Percentiles rank a stretch among this genome's conserved stretches.
phyloP scores from a whole-genome alignment of 2,329 filamentous ascomycete genomes.

The Talaromyces piceae region DNA sequence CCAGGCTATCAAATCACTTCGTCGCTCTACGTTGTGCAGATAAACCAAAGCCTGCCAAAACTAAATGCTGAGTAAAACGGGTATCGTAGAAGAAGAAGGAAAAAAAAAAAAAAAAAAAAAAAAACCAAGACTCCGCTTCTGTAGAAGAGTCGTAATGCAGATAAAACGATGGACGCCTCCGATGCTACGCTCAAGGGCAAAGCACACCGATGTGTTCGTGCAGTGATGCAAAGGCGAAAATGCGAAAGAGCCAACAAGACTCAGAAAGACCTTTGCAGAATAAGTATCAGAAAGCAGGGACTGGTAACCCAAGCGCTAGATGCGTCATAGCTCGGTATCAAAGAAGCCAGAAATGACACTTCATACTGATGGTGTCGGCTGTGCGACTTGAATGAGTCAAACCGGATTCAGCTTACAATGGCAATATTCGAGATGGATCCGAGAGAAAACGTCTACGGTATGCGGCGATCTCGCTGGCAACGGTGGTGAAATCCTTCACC shows the following conservation, averaged over 20 bases:
- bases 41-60: not conserved
- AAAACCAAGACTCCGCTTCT: not conserved
- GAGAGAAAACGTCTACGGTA: slow-evolving; percentile 45
- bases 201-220: slow-evolving; percentile 13
- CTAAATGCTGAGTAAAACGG: not conserved
- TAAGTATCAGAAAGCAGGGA: not conserved
- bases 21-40: not conserved
- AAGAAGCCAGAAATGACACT: not conserved
- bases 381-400: slow-evolving; percentile 2
- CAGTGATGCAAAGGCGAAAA: slow-evolving; percentile 6
- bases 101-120: too few relatives aligned
- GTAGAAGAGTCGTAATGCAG: not conserved
- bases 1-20: not conserved
- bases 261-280: slow-evolving; percentile 14
- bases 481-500: slow-evolving; percentile 43
- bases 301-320: not conserved
- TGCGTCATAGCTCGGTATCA: slow-evolving; percentile 1
- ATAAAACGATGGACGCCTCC: slow-evolving; percentile 13
- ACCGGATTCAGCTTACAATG: slow-evolving; percentile 31
- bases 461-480: slow-evolving; percentile 42
- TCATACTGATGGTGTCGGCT: not conserved
- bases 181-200: slow-evolving; percentile 16
- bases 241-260: slow-evolving; percentile 9
- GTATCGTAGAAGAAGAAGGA: not conserved
- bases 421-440: slow-evolving; percentile 39